Percentiles rank a stretch among this genome's conserved stretches.
Evolutionary conservation across 2,329 filamentous ascomycete species (phyloP).

Genomic region (Colletotrichum cereale): DNA sequence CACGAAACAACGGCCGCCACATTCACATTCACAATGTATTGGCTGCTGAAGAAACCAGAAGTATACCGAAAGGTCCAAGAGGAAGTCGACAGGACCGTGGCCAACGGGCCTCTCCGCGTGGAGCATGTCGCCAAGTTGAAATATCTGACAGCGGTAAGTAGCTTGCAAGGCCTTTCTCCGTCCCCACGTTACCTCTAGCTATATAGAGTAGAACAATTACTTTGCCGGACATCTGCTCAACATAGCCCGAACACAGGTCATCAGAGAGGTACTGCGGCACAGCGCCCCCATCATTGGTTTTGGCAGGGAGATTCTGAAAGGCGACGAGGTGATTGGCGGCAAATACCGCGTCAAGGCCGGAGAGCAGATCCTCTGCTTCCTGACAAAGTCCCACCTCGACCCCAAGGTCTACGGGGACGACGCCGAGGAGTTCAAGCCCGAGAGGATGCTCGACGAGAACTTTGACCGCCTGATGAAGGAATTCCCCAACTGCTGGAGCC

Average conservation of each 20-base stretch:
- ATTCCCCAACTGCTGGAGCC: slow-evolving; percentile 58
- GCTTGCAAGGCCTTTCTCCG: neutral
- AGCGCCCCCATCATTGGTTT: slow-evolving; percentile 46
- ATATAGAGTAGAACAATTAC: neutral
- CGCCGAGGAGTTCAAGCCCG: slow-evolving; percentile 69
- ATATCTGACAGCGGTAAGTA: slow-evolving; percentile 68
- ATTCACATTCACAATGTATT: slow-evolving; percentile 74
- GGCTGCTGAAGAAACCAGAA: slow-evolving; percentile 73
- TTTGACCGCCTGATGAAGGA: slow-evolving; percentile 53
- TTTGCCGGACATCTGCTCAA: neutral
- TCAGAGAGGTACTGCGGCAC: slow-evolving; percentile 65
- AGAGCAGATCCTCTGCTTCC: slow-evolving; percentile 57
- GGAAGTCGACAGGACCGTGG: slow-evolving; percentile 76
- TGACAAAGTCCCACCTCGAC: slow-evolving; percentile 66
- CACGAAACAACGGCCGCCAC: slow-evolving; percentile 79
- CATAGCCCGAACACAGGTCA: slow-evolving; percentile 46
- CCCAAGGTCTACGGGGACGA: slow-evolving; percentile 68
- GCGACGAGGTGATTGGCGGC: slow-evolving; percentile 62
- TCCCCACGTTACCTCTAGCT: neutral
- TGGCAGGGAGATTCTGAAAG: slow-evolving; percentile 49
- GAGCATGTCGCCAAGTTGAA: slow-evolving; percentile 73
- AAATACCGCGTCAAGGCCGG: slow-evolving; percentile 64
- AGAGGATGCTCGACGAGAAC: slow-evolving; percentile 71
- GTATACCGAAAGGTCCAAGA: slow-evolving; percentile 71
- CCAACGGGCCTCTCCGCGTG: slow-evolving; percentile 65